Base-by-base conservation (phyloP, 495 filamentous ascomycete species). In the Viridothelium virens region DNA sequence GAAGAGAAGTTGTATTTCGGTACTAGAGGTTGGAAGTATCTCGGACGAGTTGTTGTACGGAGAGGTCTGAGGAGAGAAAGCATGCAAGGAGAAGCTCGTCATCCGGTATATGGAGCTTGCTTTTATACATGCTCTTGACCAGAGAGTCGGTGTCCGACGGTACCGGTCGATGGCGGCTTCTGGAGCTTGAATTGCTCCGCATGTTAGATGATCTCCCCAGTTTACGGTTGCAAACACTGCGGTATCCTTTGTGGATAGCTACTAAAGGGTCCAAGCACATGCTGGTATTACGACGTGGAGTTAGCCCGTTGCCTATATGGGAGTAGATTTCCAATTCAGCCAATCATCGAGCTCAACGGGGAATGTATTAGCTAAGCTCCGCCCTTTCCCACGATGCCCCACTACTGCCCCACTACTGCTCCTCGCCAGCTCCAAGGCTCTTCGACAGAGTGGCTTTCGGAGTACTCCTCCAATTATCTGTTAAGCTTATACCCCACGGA, bases 1-100 rank as follows among this genome's bases (percentile, higher is more conserved):
- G 65, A 59, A 59, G 53, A 59, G 48, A 18, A 53, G 9, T 53
- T 53, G n/a, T 53, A 9, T 18, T 53, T 53, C 18, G 5, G 48
- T 5, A 18, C 11, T 16, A 53, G 18, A 25, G 25, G 25, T 5
- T 53, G 48, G 18, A 18, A 25, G 11, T 53, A 18, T 53, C 5
- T 14, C 16, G n/a, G 48, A 18, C n/a, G 48, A 14, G 2, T 18
- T 59, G 53, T 6, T 59, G 18, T 59, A 34, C 18, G 53, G 33
- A 44, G 41, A 7, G 7, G 41, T 44, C 41, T 7, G 14, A 44
- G 41, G 41, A 44, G 41, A 14, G 48, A 53, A 14, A n/a, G 5
- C 11, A 34, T 59, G 53, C 7, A 33, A 59, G 31, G 36, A 3
- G n/a, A 31, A 18, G 14, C 18, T 59, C 0, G n/a, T 3, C 4